Evolutionary conservation across 345 rosid genomes (phyloP), one percentile per base, ranked within the genome.

Genomic region (Cardamine resedifolia): DNA sequence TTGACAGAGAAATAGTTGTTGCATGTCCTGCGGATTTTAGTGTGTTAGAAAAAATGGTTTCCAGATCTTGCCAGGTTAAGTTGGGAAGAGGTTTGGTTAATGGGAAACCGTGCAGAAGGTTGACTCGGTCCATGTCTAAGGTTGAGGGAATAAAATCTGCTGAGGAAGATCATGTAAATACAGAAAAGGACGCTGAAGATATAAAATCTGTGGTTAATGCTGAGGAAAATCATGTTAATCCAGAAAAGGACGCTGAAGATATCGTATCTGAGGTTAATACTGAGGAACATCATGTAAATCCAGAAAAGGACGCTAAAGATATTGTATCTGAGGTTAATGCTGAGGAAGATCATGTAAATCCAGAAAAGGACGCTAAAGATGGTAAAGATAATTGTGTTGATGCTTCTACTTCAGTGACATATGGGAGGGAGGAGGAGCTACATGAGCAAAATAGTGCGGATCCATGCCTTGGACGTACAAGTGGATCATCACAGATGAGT

Each of bases 61-160:
- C 57, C 0, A 69, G 70, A 19, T 69, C 75, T 63, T 69, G 44
- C 1, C 19, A 65, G 27, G 75, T 41, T 34, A 79, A 74, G 75
- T 12, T 36, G 18, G 75, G 49, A 30, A 77, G 73, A 38, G 60
- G 28, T 52, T 69, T 55, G 71, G 49, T 36, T 6, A 21, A 73
- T 44, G 75, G 20, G 12, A 81, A 69, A 61, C 76, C 85, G 2
- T 39, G 64, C 5, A 75, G 79, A 66, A 81, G 89, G 78, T 82
- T 85, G 76, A 89, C 96, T 0, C 81, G 92, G 34, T 89, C 90
- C 0, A 64, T 76, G 56, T 66, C 81, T 63, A 85, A 84, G 75
- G 70, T 26, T 75, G 82, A 84, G 50, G 75, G 27, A 48, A 52
- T 33, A 27, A 50, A 36, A 21, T 58, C 70, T 36, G 75, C 21